Evolutionary conservation across 2,329 filamentous ascomycete genomes (phyloP).

Genomic region (Corniculantispora saksenae): DNA sequence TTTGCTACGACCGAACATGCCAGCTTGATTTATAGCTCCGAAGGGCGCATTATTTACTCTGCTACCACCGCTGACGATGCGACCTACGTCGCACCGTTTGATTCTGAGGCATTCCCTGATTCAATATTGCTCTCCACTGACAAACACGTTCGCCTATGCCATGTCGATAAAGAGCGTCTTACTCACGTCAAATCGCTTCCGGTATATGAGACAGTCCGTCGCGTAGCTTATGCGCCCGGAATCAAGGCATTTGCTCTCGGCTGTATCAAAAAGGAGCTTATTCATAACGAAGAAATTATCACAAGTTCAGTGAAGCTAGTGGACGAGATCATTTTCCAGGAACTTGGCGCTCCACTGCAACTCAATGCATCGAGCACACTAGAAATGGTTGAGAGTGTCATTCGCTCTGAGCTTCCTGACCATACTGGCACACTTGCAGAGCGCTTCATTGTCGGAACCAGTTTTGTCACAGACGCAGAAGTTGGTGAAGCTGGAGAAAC

Average conservation of each 20-base stretch:
- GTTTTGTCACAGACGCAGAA: constrained; percentile 67
- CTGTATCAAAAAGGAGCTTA: constrained; percentile 74
- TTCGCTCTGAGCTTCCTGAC: constrained; percentile 71
- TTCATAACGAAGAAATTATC: constrained; percentile 71
- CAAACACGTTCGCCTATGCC: constrained; percentile 73
- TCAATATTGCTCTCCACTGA: constrained; percentile 81
- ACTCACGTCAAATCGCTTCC: constrained; percentile 84
- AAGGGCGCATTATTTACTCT: constrained; percentile 87
- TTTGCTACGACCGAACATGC: constrained; percentile 95
- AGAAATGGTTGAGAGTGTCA: constrained; percentile 84
- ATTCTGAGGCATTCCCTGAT: constrained; percentile 76
- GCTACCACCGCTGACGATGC: constrained; percentile 89
- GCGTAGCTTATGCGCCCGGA: constrained; percentile 79
- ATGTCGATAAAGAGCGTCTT: constrained; percentile 79
- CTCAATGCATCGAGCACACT: constrained; percentile 50
- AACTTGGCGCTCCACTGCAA: constrained; percentile 68
- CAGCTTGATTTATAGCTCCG: constrained; percentile 86
- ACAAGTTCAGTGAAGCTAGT: constrained; percentile 83
- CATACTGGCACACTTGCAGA: constrained; percentile 61
- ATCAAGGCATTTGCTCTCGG: constrained; percentile 85
- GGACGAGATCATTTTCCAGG: constrained; percentile 84
- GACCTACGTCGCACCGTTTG: constrained; percentile 77
- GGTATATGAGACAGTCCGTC: constrained; percentile 79
- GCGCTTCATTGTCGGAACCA: constrained; percentile 89
- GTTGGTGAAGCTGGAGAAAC: constrained; percentile 47